Conservation (phyloP, 148 eudicot species). For the Dianthus caryophyllus region DNA sequence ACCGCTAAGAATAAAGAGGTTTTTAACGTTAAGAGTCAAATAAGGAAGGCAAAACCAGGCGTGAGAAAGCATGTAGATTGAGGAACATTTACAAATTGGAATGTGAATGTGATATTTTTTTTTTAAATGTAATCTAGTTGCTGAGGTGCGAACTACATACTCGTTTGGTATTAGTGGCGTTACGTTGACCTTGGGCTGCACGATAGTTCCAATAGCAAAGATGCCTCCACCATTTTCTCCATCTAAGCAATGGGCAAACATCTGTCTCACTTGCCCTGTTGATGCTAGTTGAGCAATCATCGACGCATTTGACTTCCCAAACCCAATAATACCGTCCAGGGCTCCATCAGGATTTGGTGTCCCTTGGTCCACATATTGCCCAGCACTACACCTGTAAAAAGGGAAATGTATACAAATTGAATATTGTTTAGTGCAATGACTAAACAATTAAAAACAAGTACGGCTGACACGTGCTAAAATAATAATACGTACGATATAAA, state of each 20-base stretch:
- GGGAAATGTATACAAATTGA: constrained; percentile 5
- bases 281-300: constrained; percentile 80
- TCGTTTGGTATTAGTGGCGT: constrained; percentile 66
- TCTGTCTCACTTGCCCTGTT: constrained; percentile 69
- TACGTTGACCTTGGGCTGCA: constrained; percentile 81
- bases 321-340: constrained; percentile 86
- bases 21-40: background rate
- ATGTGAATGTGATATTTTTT: background rate
- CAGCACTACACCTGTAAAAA: constrained; percentile 66
- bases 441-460: background rate
- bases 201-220: constrained; percentile 90
- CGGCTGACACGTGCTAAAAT: background rate
- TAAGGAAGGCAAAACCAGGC: background rate
- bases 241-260: constrained; percentile 97
- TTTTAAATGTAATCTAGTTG: background rate
- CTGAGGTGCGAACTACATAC: constrained; percentile 41
- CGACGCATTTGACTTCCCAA: constrained; percentile 87
- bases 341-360: constrained; percentile 65
- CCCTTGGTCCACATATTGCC: constrained; percentile 61
- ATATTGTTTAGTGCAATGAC: background rate
- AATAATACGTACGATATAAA: background rate
- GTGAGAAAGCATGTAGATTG: background rate
- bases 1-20: background rate
- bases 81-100: background rate
- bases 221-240: constrained; percentile 93